Percentiles rank a stretch among this genome's conserved stretches.
Conservation (phyloP, 2,329 filamentous ascomycete species). For the Teratosphaeria pseudoeucalypti region DNA sequence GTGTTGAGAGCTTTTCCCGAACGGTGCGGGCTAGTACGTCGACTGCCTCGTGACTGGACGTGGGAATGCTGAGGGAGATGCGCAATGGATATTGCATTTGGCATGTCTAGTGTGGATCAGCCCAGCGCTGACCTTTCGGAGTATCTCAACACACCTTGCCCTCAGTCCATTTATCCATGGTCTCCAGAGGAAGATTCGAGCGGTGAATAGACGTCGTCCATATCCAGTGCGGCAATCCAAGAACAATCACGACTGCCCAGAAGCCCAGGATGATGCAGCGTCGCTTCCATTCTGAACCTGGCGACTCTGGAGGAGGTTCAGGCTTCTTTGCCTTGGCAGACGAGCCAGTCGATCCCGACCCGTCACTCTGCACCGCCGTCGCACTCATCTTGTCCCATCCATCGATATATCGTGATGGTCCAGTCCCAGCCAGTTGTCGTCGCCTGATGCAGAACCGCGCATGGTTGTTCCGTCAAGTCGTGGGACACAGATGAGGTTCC, state of each 20-base stretch:
- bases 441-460: not conserved
- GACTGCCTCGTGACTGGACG: constrained; percentile 51
- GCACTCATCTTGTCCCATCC: not conserved
- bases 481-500: not conserved
- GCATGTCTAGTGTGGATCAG: constrained; percentile 54
- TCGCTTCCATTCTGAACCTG: constrained; percentile 58
- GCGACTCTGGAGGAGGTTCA: constrained; percentile 65
- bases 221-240: constrained; percentile 94
- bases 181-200: constrained; percentile 67
- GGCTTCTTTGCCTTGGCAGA: not conserved
- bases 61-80: constrained; percentile 62
- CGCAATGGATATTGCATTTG: constrained; percentile 78
- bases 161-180: constrained; percentile 87
- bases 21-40: not conserved
- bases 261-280: constrained; percentile 73
- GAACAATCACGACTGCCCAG: constrained; percentile 72
- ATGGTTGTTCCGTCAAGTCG: not conserved
- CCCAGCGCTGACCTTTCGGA: not conserved
- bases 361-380: not conserved
- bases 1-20: not conserved
- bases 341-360: no score
- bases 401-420: not conserved
- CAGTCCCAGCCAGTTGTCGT: not conserved
- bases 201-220: constrained; percentile 87
- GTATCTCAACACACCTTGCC: constrained; percentile 54